A percentile compares a stretch with the other conserved stretches of the same genome.
These are phyloP conservation scores for Penicillium diatomitis DNA, from an alignment of 495 filamentous ascomycete species.

Conservation along the genomic window DNA sequence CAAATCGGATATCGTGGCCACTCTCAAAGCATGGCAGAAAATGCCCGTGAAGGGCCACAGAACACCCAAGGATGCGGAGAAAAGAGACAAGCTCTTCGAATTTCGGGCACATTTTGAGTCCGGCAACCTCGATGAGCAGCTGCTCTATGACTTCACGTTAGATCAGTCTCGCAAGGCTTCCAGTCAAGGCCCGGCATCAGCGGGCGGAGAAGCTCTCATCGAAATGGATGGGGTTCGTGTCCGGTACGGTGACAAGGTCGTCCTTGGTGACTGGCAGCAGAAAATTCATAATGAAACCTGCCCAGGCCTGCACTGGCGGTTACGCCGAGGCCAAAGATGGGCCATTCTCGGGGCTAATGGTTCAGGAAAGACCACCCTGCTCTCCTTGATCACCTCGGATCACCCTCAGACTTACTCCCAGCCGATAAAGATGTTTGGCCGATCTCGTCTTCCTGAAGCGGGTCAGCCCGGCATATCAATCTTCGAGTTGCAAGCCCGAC, in stretches of 20 bases:
- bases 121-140: slow-evolving; percentile 22
- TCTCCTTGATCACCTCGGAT: slow-evolving; percentile 88
- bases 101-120: slow-evolving; percentile 10
- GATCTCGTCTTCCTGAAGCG: slow-evolving; percentile 63
- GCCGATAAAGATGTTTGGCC: slow-evolving; percentile 77
- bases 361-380: slow-evolving; percentile 74
- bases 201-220: slow-evolving; percentile 55
- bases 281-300: slow-evolving; percentile 32
- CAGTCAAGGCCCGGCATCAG: background rate
- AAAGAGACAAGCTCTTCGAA: slow-evolving; percentile 5
- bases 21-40: slow-evolving; percentile 21
- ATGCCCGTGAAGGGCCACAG: background rate
- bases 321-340: slow-evolving; percentile 79
- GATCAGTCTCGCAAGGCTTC: background rate
- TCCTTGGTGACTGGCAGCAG: slow-evolving; percentile 73
- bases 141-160: slow-evolving; percentile 20
- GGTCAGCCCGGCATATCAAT: slow-evolving; percentile 71
- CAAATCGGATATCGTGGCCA: slow-evolving; percentile 7
- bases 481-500: slow-evolving; percentile 81
- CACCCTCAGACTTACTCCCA: slow-evolving; percentile 90
- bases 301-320: slow-evolving; percentile 69
- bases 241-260: slow-evolving; percentile 65
- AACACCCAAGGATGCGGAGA: background rate
- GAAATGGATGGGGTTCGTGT: slow-evolving; percentile 80
- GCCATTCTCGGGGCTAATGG: slow-evolving; percentile 87